These are phyloP conservation scores for Petasospora rhodanensis DNA, from an alignment of 1,139 yeast species.

Conservation along the genomic window DNA sequence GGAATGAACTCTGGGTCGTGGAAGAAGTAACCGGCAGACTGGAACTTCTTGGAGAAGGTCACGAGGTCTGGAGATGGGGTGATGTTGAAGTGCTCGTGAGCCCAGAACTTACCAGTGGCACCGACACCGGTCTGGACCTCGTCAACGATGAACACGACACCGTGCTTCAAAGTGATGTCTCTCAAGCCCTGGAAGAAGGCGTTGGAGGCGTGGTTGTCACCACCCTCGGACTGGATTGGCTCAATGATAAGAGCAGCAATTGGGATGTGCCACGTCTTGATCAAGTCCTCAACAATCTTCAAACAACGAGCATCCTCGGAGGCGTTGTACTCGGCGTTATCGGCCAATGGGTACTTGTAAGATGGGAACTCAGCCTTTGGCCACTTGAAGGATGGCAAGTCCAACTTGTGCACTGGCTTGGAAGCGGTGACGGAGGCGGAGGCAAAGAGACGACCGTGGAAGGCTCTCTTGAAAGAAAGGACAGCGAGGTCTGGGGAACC, in stretches of 20 bases:
- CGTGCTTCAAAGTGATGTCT: conserved; percentile 55
- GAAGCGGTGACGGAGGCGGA: conserved; percentile 70
- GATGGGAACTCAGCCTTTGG: conserved; percentile 71
- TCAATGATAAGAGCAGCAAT: conserved; percentile 70
- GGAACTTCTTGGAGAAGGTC: conserved; percentile 73
- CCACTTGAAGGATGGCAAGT: conserved; percentile 74
- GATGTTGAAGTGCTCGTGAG: conserved; percentile 66
- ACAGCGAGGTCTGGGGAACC: conserved; percentile 68
- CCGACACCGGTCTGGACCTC: conserved; percentile 79
- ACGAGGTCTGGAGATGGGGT: conserved; percentile 67
- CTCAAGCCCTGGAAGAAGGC: conserved; percentile 62
- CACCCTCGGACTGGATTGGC: conserved; percentile 76
- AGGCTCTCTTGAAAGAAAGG: conserved; percentile 63
- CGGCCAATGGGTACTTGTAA: conserved; percentile 60
- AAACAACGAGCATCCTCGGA: conserved; percentile 61
- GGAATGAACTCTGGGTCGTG: conserved; percentile 59
- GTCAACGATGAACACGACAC: conserved; percentile 59
- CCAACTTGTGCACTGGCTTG: conserved; percentile 70
- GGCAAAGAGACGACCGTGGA: conserved; percentile 75
- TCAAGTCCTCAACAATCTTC: conserved; percentile 48
- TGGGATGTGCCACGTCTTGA: conserved; percentile 44
- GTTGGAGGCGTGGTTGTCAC: conserved; percentile 62
- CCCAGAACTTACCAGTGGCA: conserved; percentile 70
- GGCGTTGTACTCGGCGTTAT: conserved; percentile 46
- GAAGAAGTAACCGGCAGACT: conserved; percentile 75